phyloP scores from a whole-genome alignment of 768 basidiomycete genomes.

The Lentinus tigrinus region DNA sequence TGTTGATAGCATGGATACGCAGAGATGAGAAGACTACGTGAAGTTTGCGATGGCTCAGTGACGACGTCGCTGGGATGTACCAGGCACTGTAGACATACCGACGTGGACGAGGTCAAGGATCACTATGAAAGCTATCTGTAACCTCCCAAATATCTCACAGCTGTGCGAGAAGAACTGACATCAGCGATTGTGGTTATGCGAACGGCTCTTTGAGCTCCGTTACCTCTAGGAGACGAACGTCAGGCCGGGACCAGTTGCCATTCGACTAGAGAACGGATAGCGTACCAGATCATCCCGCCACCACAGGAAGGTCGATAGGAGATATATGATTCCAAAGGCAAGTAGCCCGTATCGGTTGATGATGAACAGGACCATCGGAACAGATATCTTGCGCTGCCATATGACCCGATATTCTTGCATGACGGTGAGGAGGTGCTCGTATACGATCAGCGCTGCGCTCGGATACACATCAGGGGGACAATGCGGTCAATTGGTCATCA shows the following conservation, averaged over 20 bases:
- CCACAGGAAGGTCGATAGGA: background rate
- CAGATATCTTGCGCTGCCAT: conserved; percentile 11
- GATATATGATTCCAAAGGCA: background rate
- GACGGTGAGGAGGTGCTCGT: conserved; percentile 12
- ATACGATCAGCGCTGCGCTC: background rate
- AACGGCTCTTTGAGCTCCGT: no score
- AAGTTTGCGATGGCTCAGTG: background rate
- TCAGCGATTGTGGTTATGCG: no score
- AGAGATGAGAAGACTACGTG: conserved; percentile 6
- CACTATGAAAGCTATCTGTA: background rate
- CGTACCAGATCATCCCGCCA: background rate
- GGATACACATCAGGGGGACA: no score
- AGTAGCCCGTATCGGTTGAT: conserved; percentile 12
- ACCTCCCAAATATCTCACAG: no score
- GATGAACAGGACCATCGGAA: conserved; percentile 4
- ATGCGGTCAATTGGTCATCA: no score
- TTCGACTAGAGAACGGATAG: no score
- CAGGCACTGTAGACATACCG: background rate
- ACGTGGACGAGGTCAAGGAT: background rate
- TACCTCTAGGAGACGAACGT: background rate
- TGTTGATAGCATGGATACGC: conserved; percentile 6
- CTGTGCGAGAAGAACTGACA: no score
- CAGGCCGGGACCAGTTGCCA: no score
- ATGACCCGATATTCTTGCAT: conserved; percentile 8
- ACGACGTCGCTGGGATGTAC: background rate